phyloP scores from a whole-genome alignment of 2,329 filamentous ascomycete genomes.

The Emmonsia crescens region DNA sequence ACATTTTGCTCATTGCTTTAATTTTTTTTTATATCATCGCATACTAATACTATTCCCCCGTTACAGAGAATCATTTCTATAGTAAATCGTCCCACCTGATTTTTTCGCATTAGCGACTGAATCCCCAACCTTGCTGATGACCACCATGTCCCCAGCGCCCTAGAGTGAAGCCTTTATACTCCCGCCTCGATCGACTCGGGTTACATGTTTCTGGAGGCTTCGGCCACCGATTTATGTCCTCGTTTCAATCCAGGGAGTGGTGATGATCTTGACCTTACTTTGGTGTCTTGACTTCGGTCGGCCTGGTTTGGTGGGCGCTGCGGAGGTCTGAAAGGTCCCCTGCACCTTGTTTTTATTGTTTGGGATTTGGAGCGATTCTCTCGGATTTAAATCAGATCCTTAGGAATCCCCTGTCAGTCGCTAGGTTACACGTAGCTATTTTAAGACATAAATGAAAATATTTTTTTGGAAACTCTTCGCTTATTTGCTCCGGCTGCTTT shows the following conservation, averaged over 20 bases:
- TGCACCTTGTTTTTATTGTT: constrained; percentile 45
- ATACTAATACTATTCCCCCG: constrained; percentile 9
- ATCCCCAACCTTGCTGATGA: constrained; percentile 89
- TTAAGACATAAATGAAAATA: too few species aligned
- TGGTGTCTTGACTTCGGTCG: constrained; percentile 66
- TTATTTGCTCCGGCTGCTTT: too few species aligned
- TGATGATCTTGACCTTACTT: constrained; percentile 85
- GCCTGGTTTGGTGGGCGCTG: constrained; percentile 66
- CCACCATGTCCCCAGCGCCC: constrained; percentile 68
- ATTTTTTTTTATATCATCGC: background rate
- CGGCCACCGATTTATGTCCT: constrained; percentile 27
- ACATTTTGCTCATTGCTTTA: background rate
- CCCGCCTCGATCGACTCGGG: constrained; percentile 28
- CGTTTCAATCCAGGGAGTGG: constrained; percentile 64
- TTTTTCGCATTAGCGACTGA: constrained; percentile 88
- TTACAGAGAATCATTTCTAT: constrained; percentile 87
- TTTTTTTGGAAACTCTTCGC: too few species aligned
- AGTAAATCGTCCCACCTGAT: constrained; percentile 87
- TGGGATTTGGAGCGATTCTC: too few species aligned
- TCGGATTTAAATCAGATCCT: too few species aligned
- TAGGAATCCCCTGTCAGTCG: too few species aligned
- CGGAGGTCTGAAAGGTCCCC: constrained; percentile 77
- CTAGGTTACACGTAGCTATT: too few species aligned
- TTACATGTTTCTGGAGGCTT: constrained; percentile 16
- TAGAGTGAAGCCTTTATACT: constrained; percentile 68